phyloP scores from a whole-genome alignment of 805 yeast species.

The Jamesozyma jinghongensis region DNA sequence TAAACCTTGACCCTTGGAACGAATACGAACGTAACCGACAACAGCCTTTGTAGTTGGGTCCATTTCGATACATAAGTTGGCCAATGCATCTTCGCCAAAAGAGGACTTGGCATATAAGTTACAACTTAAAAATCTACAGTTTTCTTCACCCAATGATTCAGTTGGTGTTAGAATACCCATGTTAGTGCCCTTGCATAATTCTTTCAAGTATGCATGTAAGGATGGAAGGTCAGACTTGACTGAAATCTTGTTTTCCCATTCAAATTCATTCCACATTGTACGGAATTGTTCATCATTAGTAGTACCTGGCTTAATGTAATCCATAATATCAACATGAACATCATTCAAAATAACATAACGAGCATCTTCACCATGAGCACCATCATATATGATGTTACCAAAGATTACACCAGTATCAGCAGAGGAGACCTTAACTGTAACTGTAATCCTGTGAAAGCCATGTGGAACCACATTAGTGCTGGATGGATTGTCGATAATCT shows the following conservation, averaged over 20 bases:
- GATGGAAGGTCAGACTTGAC: conserved; percentile 60
- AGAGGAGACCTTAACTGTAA: conserved; percentile 87
- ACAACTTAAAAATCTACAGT: conserved; percentile 74
- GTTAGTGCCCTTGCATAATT: conserved; percentile 65
- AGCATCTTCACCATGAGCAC: conserved; percentile 83
- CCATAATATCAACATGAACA: conserved; percentile 94
- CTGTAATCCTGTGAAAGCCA: conserved; percentile 83
- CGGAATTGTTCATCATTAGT: conserved; percentile 87
- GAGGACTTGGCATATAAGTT: conserved; percentile 86
- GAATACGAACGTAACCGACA: conserved; percentile 89
- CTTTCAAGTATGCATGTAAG: conserved; percentile 69
- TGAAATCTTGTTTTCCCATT: conserved; percentile 97
- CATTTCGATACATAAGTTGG: conserved; percentile 88
- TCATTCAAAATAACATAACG: conserved; percentile 89
- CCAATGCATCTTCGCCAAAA: conserved; percentile 96
- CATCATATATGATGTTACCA: conserved; percentile 95
- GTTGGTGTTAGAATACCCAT: conserved; percentile 92
- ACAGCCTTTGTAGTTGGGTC: conserved; percentile 57
- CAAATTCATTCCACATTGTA: conserved; percentile 98
- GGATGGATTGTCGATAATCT: conserved; percentile 85
- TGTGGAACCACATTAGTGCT: conserved; percentile 93
- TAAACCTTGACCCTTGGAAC: conserved; percentile 96
- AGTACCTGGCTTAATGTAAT: conserved; percentile 90
- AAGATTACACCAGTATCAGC: conserved; percentile 98
- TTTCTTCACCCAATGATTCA: conserved; percentile 80